Evolutionary conservation across 2,329 filamentous ascomycete species (phyloP), one percentile per base, ranked within the genome.

Genomic region (Xylariaceae sp.): DNA sequence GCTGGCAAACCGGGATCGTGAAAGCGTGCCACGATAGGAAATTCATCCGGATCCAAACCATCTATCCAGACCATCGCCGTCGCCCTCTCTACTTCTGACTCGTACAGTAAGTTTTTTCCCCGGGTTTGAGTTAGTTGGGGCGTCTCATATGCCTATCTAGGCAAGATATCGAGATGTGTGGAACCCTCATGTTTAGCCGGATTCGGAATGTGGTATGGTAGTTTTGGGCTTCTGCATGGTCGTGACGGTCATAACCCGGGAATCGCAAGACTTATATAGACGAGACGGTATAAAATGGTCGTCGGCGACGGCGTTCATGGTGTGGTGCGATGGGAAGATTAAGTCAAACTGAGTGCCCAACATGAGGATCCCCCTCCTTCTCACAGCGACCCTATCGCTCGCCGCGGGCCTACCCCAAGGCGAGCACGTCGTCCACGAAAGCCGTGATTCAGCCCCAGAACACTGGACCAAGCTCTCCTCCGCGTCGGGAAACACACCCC

Each of bases 371-470:
- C 18, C 48, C 11, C 17, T 59, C 6, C 13, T 59, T 1, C 35
- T 51, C 10, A 45, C 45, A 44, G 50, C 18, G 7, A 10, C 45
- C 9, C 9, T 60, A 34, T 41, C 50, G 13, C 18, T 51, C 10
- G 54, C 50, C 11, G 37, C 44, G 23, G 13, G 50, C 11, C 10
- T 53, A 11, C 54, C 58, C 11, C 48, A 51, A 1, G 17, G 13
- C 34, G 52, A 48, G 5, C 55, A 55, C 44, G 59, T 58, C 4
- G 11, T 61, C 37, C 59, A 58, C 13, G 59, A 61, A 37, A 61
- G 55, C 39, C 48, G 59, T 37, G 39, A 52, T 41, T 30, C 9
- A 1, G 18, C 18, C 18, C 55, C 59, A 2, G 48, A 30, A 17
- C 49, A 52, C 41, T 61, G 59, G 59, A 39, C 45, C 5, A 61